These are phyloP conservation scores for Hypomontagnella submonticulosa DNA, from an alignment of 495 filamentous ascomycete genomes.

Conservation along the genomic window DNA sequence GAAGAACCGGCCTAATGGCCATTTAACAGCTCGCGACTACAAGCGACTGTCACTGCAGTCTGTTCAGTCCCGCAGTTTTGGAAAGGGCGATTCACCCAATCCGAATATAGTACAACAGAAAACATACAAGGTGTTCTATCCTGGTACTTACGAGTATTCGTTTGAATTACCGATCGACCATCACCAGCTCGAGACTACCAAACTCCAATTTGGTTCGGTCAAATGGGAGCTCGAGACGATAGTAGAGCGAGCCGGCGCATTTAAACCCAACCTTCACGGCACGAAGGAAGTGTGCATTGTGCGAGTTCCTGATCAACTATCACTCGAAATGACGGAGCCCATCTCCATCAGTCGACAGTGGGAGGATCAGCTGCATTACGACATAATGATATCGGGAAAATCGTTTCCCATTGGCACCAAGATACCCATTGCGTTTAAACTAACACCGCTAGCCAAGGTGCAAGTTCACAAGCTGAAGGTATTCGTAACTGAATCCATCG, in stretches of 20 bases:
- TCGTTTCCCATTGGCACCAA: constrained; percentile 93
- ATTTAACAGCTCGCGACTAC: constrained; percentile 59
- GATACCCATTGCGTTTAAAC: constrained; percentile 96
- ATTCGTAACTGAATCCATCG: constrained; percentile 91
- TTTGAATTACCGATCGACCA: constrained; percentile 96
- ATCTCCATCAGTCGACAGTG: constrained; percentile 97
- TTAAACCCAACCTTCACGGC: constrained; percentile 89
- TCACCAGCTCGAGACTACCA: constrained; percentile 89
- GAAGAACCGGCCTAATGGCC: constrained; percentile 40
- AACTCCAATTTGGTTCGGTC: constrained; percentile 87
- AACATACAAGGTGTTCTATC: constrained; percentile 88
- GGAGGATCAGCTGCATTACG: constrained; percentile 98
- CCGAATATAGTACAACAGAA: constrained; percentile 77
- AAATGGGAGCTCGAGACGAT: constrained; percentile 89
- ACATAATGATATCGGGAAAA: constrained; percentile 98
- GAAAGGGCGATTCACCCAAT: constrained; percentile 75
- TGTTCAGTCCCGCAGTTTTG: constrained; percentile 86
- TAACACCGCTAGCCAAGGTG: constrained; percentile 95
- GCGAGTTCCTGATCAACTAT: constrained; percentile 88
- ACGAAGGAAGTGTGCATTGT: constrained; percentile 87
- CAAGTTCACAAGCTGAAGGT: constrained; percentile 97
- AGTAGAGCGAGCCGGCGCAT: constrained; percentile 90
- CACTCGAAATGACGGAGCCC: constrained; percentile 91
- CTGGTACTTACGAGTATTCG: constrained; percentile 92
- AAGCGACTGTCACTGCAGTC: constrained; percentile 80